phyloP scores from a whole-genome alignment of 164 flowering plant genomes.

The Dillenia suffruticosa region DNA sequence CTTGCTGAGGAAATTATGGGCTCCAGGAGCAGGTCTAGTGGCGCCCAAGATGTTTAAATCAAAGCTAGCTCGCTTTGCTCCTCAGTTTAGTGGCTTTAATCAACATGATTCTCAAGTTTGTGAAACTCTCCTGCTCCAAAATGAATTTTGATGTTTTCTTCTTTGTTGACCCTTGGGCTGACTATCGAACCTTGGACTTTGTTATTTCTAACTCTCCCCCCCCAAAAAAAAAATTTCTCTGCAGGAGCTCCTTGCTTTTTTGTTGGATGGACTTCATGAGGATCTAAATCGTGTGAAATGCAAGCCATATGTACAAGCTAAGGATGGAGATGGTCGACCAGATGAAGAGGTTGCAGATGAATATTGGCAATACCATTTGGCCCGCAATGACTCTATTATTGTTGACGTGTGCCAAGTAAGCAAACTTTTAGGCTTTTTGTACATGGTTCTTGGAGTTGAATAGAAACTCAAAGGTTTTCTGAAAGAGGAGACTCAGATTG shows the following conservation, averaged over 20 bases:
- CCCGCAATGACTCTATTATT: constrained; percentile 86
- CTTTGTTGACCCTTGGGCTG: not conserved
- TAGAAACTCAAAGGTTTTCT: too few relatives aligned
- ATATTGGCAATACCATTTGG: constrained; percentile 81
- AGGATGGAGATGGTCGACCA: constrained; percentile 65
- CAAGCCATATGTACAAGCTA: constrained; percentile 84
- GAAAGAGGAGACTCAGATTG: too few relatives aligned
- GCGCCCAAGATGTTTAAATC: constrained; percentile 73
- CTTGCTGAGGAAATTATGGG: constrained; percentile 73
- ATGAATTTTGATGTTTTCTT: not conserved
- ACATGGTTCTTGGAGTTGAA: too few relatives aligned
- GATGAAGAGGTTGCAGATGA: constrained; percentile 87
- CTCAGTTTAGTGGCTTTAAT: constrained; percentile 85
- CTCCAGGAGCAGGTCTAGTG: constrained; percentile 68
- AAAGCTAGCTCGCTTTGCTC: constrained; percentile 78
- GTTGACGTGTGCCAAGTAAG: constrained; percentile 90
- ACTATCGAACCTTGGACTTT: too few relatives aligned
- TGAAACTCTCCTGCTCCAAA: constrained; percentile 7
- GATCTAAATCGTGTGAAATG: constrained; percentile 88
- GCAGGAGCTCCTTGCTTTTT: constrained; percentile 90
- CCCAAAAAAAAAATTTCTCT: too few relatives aligned
- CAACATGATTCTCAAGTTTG: constrained; percentile 97
- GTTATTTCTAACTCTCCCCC: too few relatives aligned
- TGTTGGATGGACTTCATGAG: constrained; percentile 94
- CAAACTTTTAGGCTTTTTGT: not conserved